Evolutionary conservation across 768 basidiomycete genomes (phyloP).

Genomic region (Xanthoconium purpureum): DNA sequence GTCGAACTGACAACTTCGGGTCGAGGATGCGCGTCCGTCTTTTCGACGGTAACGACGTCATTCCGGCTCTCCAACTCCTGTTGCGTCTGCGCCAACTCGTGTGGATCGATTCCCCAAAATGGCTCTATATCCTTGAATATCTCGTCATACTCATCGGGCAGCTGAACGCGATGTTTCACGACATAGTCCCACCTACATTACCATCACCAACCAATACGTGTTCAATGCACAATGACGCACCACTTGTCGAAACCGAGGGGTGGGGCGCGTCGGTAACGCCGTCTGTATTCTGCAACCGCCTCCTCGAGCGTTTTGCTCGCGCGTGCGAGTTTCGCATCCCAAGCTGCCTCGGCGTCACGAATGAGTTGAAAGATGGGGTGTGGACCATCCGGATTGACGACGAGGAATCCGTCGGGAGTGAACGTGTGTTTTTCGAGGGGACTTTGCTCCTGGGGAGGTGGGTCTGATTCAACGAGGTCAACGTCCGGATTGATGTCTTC

Average conservation of each 20-base stretch:
- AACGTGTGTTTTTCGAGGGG: constrained; percentile 19
- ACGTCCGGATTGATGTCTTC: not conserved
- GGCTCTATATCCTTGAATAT: constrained; percentile 38
- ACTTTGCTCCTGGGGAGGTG: too few species aligned
- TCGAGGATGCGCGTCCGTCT: constrained; percentile 3
- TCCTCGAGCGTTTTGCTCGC: constrained; percentile 38
- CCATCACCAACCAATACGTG: not conserved
- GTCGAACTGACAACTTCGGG: constrained; percentile 18
- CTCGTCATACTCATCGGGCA: constrained; percentile 49
- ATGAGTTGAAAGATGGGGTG: constrained; percentile 42
- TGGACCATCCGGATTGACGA: constrained; percentile 33
- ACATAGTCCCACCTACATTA: constrained; percentile 41
- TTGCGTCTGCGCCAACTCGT: constrained; percentile 20
- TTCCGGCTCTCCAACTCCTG: constrained; percentile 16
- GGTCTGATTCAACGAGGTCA: not conserved
- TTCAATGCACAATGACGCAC: constrained; percentile 18
- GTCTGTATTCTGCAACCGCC: constrained; percentile 39
- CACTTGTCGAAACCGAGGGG: constrained; percentile 44
- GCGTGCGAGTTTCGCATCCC: constrained; percentile 33
- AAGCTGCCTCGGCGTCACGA: constrained; percentile 33
- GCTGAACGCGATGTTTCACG: constrained; percentile 35
- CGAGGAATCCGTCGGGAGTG: constrained; percentile 30
- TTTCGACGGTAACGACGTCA: constrained; percentile 24
- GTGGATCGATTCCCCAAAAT: constrained; percentile 37
- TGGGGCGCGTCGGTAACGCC: constrained; percentile 34